phyloP scores from a whole-genome alignment of 495 filamentous ascomycete species.

The Penicillium antarcticum region DNA sequence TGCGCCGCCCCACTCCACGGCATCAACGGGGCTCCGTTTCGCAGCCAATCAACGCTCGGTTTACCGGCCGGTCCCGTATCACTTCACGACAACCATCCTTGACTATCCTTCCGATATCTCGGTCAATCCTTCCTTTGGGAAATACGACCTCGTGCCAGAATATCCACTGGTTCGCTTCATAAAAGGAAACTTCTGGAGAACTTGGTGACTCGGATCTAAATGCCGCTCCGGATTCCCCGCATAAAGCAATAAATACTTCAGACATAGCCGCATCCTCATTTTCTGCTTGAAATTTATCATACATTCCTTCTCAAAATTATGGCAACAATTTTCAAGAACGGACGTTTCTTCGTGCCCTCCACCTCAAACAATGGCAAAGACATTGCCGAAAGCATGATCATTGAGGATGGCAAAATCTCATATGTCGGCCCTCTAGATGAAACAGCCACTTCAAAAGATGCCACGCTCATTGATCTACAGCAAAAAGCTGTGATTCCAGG shows the following conservation, averaged over 20 bases:
- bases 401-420: constrained; percentile 30
- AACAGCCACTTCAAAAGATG: constrained; percentile 25
- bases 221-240: constrained; percentile 5
- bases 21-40: not conserved
- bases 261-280: not conserved
- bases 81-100: not conserved
- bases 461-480: constrained; percentile 40
- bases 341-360: constrained; percentile 37
- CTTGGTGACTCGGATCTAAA: not conserved
- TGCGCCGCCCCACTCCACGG: constrained; percentile 10
- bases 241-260: constrained; percentile 11
- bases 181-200: constrained; percentile 19
- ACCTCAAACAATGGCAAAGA: constrained; percentile 19
- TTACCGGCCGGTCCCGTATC: constrained; percentile 1
- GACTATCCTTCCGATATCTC: too few species aligned
- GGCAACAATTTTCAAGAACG: constrained; percentile 44
- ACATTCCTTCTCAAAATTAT: constrained; percentile 12
- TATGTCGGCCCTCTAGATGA: constrained; percentile 42
- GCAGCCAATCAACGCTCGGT: not conserved
- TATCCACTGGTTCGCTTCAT: not conserved
- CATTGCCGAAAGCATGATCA: constrained; percentile 42
- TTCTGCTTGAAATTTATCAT: not conserved
- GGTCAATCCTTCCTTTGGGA: too few species aligned
- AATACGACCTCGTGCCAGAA: not conserved
- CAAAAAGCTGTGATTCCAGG: constrained; percentile 53